Evolutionary conservation across 805 yeast genomes (phyloP).

Genomic region (Sungouiozyma intestinalis): DNA sequence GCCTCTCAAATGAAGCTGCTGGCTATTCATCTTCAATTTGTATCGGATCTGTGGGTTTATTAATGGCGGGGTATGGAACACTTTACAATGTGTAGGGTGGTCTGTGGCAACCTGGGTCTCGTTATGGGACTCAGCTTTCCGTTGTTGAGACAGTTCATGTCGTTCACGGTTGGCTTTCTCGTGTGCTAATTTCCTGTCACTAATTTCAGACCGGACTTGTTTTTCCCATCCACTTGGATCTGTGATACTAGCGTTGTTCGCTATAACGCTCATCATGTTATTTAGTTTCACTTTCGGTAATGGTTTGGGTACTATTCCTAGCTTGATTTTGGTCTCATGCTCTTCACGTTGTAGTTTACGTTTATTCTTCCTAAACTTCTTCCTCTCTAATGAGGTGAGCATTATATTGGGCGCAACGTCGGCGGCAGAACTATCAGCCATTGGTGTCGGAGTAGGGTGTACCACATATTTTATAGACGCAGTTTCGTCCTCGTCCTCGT

Average conservation of each 20-base stretch:
- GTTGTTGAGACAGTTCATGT: slow-evolving; percentile 26
- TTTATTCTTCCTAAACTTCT: slow-evolving; percentile 59
- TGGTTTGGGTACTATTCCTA: slow-evolving; percentile 82
- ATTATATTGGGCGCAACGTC: slow-evolving; percentile 36
- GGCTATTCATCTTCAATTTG: slow-evolving; percentile 73
- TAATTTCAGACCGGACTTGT: slow-evolving; percentile 58
- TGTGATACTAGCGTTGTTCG: slow-evolving; percentile 69
- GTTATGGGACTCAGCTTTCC: too few relatives aligned
- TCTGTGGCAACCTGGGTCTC: background rate
- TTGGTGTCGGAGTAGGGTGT: slow-evolving; percentile 62
- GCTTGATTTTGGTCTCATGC: slow-evolving; percentile 61
- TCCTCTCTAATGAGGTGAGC: slow-evolving; percentile 68
- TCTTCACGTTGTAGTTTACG: slow-evolving; percentile 56
- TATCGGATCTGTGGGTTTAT: slow-evolving; percentile 57
- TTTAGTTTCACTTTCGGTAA: slow-evolving; percentile 78
- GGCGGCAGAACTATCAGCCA: slow-evolving; percentile 38
- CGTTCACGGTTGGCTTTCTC: slow-evolving; percentile 50
- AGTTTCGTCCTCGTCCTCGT: slow-evolving; percentile 11
- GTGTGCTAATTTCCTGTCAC: slow-evolving; percentile 50
- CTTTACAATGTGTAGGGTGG: slow-evolving; percentile 28
- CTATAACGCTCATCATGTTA: slow-evolving; percentile 73
- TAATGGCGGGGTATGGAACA: slow-evolving; percentile 45
- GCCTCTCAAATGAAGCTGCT: slow-evolving; percentile 60
- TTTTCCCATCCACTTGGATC: slow-evolving; percentile 86
- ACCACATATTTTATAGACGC: slow-evolving; percentile 62